phyloP scores from a whole-genome alignment of 257 asterid genomes.

The Przewalskia tangutica region DNA sequence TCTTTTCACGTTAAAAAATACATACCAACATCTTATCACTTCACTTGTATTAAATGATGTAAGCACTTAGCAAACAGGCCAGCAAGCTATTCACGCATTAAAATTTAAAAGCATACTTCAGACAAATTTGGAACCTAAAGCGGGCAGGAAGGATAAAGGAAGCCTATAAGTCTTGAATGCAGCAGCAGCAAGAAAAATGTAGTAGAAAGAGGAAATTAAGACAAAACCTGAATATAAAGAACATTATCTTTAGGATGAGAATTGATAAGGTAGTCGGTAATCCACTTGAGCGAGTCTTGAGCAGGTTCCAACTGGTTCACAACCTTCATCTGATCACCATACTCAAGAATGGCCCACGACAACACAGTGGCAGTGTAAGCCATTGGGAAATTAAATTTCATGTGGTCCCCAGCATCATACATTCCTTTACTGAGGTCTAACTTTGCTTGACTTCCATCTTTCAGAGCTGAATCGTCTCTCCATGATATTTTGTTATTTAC shows the following conservation, averaged over 20 bases:
- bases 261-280: slow-evolving; percentile 69
- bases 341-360: slow-evolving; percentile 89
- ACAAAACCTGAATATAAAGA: slow-evolving; percentile 68
- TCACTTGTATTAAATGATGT: neutral
- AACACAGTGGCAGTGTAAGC: slow-evolving; percentile 84
- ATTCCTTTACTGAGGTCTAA: slow-evolving; percentile 83
- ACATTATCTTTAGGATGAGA: slow-evolving; percentile 62
- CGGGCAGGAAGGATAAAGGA: neutral
- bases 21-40: neutral
- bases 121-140: neutral
- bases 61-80: neutral
- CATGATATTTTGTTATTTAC: slow-evolving; percentile 48
- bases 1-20: neutral
- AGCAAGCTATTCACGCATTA: neutral
- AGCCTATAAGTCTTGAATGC: neutral
- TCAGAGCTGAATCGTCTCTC: slow-evolving; percentile 76
- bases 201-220: neutral
- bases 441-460: slow-evolving; percentile 58
- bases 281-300: slow-evolving; percentile 62
- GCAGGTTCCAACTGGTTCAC: slow-evolving; percentile 55
- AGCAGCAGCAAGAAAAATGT: neutral
- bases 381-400: slow-evolving; percentile 85
- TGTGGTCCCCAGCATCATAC: slow-evolving; percentile 86
- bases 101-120: neutral
- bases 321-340: slow-evolving; percentile 58